Conservation (phyloP, 208 protist species). For the Vickermania ingenoplastis region DNA sequence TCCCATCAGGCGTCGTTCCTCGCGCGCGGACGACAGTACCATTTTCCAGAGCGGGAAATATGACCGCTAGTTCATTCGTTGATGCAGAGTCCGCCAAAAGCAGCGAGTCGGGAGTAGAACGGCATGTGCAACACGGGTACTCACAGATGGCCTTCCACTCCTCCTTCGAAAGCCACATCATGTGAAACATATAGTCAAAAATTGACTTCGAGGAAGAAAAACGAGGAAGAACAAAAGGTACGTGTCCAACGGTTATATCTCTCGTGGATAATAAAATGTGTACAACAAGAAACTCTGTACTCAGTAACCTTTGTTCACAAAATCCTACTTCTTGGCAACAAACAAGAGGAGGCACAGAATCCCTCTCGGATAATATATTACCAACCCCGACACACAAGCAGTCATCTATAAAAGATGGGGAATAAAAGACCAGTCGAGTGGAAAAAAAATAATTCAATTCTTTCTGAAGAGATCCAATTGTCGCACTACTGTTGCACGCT, state of each 20-base stretch:
- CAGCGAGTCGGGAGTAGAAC: too few relatives aligned
- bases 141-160: constrained; percentile 4
- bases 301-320: not conserved
- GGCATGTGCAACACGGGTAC: not conserved
- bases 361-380: not conserved
- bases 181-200: not conserved
- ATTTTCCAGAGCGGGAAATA: too few relatives aligned
- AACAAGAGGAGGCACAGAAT: not conserved
- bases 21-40: too few relatives aligned
- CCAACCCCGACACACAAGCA: too few relatives aligned
- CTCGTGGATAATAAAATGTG: not conserved
- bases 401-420: too few relatives aligned
- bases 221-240: not conserved
- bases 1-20: too few relatives aligned
- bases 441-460: not conserved
- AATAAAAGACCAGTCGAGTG: not conserved
- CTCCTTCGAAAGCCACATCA: not conserved
- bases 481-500: not conserved
- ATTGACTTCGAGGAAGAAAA: not conserved
- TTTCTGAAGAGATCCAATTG: not conserved
- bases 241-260: not conserved
- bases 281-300: not conserved
- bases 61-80: too few relatives aligned
- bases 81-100: too few relatives aligned
- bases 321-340: not conserved